Conservation (phyloP, 192 early-diverging fungal genomes). For the Backusella australiensis region DNA sequence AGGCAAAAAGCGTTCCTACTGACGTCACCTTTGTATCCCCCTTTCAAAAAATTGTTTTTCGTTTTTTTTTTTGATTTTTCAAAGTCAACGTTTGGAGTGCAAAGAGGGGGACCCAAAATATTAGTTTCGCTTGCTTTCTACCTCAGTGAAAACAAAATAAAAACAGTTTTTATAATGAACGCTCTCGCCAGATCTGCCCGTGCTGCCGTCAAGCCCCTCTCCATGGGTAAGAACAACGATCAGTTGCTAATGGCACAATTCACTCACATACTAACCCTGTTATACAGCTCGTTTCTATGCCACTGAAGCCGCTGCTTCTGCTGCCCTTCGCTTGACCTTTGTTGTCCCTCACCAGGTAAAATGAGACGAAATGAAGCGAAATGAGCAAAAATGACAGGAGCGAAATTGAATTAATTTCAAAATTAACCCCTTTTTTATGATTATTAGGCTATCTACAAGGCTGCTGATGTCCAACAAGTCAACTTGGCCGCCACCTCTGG, state of each 20-base stretch:
- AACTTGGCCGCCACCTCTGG: slow-evolving; percentile 91
- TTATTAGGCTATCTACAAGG: slow-evolving; percentile 66
- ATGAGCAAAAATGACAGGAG: not conserved
- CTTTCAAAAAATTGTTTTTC: not conserved
- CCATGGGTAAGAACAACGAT: slow-evolving; percentile 39
- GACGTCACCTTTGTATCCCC: slow-evolving; percentile 3
- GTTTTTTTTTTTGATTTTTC: not conserved
- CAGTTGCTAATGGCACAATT: not conserved
- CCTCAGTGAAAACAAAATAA: slow-evolving; percentile 11
- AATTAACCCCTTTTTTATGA: slow-evolving; percentile 4
- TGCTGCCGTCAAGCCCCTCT: slow-evolving; percentile 43
- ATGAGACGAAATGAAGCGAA: not conserved
- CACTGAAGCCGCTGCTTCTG: slow-evolving; percentile 65
- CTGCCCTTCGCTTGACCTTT: slow-evolving; percentile 86
- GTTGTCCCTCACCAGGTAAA: slow-evolving; percentile 85
- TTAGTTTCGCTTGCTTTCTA: slow-evolving; percentile 8
- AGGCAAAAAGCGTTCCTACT: not conserved
- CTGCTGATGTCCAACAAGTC: slow-evolving; percentile 81
- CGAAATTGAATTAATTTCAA: not conserved
- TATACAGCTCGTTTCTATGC: slow-evolving; percentile 75
- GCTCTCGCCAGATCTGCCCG: slow-evolving; percentile 53
- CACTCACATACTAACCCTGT: not conserved
- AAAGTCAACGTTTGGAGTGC: slow-evolving; percentile 4
- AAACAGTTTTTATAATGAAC: slow-evolving; percentile 42
- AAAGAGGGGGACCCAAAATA: slow-evolving; percentile 4